Evolutionary conservation across 768 basidiomycete species (phyloP).

Genomic region (Phylloporus sp.): DNA sequence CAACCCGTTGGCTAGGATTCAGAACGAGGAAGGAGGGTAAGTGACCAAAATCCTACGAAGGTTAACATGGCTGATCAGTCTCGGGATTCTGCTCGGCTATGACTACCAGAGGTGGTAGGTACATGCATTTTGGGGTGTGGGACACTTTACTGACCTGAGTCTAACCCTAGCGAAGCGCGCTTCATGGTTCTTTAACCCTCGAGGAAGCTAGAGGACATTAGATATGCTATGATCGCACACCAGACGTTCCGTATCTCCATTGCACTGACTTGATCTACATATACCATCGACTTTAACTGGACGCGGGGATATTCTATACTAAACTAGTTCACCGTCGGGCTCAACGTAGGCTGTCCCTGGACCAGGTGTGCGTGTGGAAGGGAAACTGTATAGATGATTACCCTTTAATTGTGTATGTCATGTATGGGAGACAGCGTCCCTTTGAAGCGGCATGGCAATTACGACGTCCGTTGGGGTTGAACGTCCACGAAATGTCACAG

Average conservation of each 20-base stretch:
- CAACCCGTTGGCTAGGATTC: slow-evolving; percentile 66
- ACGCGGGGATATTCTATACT: slow-evolving; percentile 21
- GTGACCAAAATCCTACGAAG: slow-evolving; percentile 27
- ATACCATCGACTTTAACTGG: slow-evolving; percentile 23
- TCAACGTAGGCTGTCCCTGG: slow-evolving; percentile 18
- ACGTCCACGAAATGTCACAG: slow-evolving; percentile 1
- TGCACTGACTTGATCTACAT: slow-evolving; percentile 26
- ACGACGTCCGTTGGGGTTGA: slow-evolving; percentile 11
- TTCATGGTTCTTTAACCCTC: slow-evolving; percentile 90
- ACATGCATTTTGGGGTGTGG: slow-evolving; percentile 12
- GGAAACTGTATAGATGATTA: slow-evolving; percentile 20
- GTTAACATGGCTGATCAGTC: slow-evolving; percentile 15
- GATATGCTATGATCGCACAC: slow-evolving; percentile 9
- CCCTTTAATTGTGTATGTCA: slow-evolving; percentile 24
- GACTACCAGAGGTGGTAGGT: slow-evolving; percentile 32
- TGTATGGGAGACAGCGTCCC: slow-evolving; percentile 10
- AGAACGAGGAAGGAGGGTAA: slow-evolving; percentile 75
- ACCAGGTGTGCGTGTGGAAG: slow-evolving; percentile 19
- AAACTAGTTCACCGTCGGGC: slow-evolving; percentile 21
- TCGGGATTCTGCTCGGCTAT: slow-evolving; percentile 14
- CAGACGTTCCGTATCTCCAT: slow-evolving; percentile 12
- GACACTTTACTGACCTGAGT: slow-evolving; percentile 25
- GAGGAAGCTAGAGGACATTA: slow-evolving; percentile 40
- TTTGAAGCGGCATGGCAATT: slow-evolving; percentile 8
- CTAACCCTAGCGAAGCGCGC: slow-evolving; percentile 71